phyloP scores from a whole-genome alignment of 106 monocot genomes.

The Ottelia alismoides region DNA sequence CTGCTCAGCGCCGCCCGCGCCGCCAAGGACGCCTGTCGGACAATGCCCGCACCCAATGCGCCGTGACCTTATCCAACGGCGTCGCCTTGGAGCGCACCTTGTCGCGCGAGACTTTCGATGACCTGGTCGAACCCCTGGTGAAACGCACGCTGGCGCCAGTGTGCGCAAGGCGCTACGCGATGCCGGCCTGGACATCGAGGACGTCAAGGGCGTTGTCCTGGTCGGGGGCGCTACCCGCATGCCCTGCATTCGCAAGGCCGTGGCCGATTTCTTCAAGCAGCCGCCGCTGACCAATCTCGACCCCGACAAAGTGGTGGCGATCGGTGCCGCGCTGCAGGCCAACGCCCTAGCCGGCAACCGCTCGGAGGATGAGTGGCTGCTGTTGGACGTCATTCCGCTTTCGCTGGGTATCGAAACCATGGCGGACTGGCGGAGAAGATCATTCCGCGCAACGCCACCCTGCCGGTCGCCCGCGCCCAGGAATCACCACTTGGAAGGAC shows the following conservation, averaged over 20 bases:
- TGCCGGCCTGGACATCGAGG: background rate
- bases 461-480: conserved; percentile 3
- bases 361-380: background rate
- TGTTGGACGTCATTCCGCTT: too few relatives aligned
- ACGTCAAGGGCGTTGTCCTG: conserved; percentile 1
- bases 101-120: conserved; percentile 61
- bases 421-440: conserved; percentile 5
- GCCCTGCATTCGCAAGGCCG: background rate
- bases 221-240: conserved; percentile 4
- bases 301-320: conserved; percentile 6
- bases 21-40: background rate
- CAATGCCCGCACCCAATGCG: too few relatives aligned
- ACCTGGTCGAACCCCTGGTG: background rate
- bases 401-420: conserved; percentile 3
- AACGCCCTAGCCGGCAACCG: background rate
- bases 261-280: background rate
- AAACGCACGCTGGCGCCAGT: too few relatives aligned
- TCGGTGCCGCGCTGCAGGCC: conserved; percentile 4
- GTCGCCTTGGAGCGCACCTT: conserved; percentile 60
- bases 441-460: conserved; percentile 5
- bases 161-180: background rate
- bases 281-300: conserved; percentile 1
- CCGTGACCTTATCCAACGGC: conserved; percentile 54
- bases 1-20: too few relatives aligned
- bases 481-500: background rate